Conservation (phyloP, 805 yeast genomes). For the Wickerhamomyces bovis region DNA sequence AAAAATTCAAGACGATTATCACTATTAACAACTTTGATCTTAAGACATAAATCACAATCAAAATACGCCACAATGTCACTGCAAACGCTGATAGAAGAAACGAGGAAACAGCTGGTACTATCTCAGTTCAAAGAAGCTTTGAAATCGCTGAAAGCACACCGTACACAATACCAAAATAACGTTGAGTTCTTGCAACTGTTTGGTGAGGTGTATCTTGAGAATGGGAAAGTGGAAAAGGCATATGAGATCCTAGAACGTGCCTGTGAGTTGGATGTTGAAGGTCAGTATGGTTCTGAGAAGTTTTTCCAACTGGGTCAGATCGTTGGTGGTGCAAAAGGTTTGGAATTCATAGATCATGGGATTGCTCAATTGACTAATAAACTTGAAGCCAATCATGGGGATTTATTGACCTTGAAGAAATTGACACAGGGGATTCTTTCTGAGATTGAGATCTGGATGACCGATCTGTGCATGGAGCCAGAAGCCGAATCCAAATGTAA, state of each 20-base stretch:
- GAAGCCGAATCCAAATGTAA: constrained; percentile 83
- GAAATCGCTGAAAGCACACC: constrained; percentile 28
- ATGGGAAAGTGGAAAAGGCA: constrained; percentile 74
- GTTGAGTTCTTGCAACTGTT: constrained; percentile 46
- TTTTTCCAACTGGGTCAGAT: constrained; percentile 89
- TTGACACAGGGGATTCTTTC: constrained; percentile 76
- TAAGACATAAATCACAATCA: background rate
- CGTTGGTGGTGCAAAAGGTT: constrained; percentile 75
- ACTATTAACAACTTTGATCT: background rate
- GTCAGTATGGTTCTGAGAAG: constrained; percentile 65
- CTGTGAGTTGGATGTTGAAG: constrained; percentile 65
- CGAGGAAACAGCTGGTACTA: constrained; percentile 9
- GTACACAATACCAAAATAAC: constrained; percentile 29
- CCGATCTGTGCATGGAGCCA: constrained; percentile 91
- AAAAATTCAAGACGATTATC: background rate
- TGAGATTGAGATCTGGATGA: constrained; percentile 94
- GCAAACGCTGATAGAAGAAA: constrained; percentile 5
- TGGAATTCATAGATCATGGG: constrained; percentile 57
- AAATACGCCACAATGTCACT: background rate
- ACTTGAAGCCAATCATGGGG: constrained; percentile 24
- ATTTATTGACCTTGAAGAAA: constrained; percentile 43
- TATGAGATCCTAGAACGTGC: constrained; percentile 54
- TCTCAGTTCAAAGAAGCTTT: constrained; percentile 26
- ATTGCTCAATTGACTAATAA: constrained; percentile 42
- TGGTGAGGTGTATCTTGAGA: constrained; percentile 78